phyloP scores from a whole-genome alignment of 176 grass and related monocot genomes.

The Rhynchospora tenuis region DNA sequence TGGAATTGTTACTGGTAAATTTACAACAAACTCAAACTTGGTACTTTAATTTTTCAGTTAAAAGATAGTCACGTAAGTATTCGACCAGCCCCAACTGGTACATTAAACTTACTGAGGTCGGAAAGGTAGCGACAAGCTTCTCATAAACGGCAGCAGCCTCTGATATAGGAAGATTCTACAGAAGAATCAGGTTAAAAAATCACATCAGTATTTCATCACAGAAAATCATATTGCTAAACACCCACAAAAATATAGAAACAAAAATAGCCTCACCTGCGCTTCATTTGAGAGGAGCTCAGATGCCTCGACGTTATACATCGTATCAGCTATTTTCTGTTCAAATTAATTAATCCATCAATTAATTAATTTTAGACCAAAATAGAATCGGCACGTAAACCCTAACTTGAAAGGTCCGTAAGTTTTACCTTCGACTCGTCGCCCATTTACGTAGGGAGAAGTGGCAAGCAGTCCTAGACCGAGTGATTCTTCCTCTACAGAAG shows the following conservation, averaged over 20 bases:
- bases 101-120: constrained; percentile 52
- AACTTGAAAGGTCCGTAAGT: too few species aligned
- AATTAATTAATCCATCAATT: neutral
- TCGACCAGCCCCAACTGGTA: neutral
- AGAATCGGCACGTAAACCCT: too few species aligned
- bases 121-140: constrained; percentile 75
- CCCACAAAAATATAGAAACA: neutral
- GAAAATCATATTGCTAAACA: neutral
- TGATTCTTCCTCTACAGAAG: too few species aligned
- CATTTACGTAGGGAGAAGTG: too few species aligned
- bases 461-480: too few species aligned
- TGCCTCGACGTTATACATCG: constrained; percentile 71
- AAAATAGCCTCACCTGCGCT: constrained; percentile 40
- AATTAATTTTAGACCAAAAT: too few species aligned
- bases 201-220: neutral
- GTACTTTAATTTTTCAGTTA: neutral
- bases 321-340: neutral
- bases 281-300: constrained; percentile 75
- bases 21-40: neutral
- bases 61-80: neutral
- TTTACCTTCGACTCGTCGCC: too few species aligned
- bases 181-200: neutral
- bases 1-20: neutral
- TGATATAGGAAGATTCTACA: constrained; percentile 56
- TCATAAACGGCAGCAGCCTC: constrained; percentile 82